These are phyloP conservation scores for Tolypocladium ophioglossoides DNA, from an alignment of 2,329 filamentous ascomycete genomes.

Conservation along the genomic window DNA sequence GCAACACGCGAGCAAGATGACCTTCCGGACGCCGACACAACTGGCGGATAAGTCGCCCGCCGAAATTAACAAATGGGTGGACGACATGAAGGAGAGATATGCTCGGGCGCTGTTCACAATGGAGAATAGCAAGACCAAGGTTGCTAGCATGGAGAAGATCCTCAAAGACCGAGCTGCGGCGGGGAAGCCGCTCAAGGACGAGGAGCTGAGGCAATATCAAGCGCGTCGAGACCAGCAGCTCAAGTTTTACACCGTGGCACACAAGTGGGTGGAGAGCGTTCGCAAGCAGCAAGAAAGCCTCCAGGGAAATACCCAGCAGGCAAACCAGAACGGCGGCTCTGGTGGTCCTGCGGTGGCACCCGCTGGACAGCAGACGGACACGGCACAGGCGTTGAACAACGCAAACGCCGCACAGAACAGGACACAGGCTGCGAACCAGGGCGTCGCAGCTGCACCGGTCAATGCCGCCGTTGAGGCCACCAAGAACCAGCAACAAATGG, in stretches of 20 bases:
- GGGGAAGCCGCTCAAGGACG: conserved; percentile 32
- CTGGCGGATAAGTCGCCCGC: conserved; percentile 29
- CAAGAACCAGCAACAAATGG: conserved; percentile 29
- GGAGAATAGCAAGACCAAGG: conserved; percentile 31
- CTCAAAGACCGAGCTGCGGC: conserved; percentile 31
- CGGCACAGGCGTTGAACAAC: conserved; percentile 9
- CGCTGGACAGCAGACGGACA: conserved; percentile 12
- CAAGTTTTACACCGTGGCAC: conserved; percentile 35
- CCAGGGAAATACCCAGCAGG: conserved; percentile 13
- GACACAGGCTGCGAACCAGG: conserved; percentile 18
- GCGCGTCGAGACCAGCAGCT: conserved; percentile 31
- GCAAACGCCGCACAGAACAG: conserved; percentile 13
- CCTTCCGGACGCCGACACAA: conserved; percentile 32
- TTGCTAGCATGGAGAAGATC: conserved; percentile 30
- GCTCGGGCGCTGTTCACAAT: conserved; percentile 37
- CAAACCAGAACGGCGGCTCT: conserved; percentile 11
- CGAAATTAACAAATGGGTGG: conserved; percentile 37
- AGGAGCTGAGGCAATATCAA: conserved; percentile 34
- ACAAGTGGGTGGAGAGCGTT: conserved; percentile 36
- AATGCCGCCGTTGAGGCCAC: conserved; percentile 34
- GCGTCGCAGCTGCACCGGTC: conserved; percentile 22
- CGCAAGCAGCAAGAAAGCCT: conserved; percentile 32
- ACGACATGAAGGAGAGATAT: conserved; percentile 37
- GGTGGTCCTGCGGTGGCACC: conserved; percentile 9
- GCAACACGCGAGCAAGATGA: conserved; percentile 36